phyloP scores from a whole-genome alignment of 2,329 filamentous ascomycete species.

The Verticillium longisporum region DNA sequence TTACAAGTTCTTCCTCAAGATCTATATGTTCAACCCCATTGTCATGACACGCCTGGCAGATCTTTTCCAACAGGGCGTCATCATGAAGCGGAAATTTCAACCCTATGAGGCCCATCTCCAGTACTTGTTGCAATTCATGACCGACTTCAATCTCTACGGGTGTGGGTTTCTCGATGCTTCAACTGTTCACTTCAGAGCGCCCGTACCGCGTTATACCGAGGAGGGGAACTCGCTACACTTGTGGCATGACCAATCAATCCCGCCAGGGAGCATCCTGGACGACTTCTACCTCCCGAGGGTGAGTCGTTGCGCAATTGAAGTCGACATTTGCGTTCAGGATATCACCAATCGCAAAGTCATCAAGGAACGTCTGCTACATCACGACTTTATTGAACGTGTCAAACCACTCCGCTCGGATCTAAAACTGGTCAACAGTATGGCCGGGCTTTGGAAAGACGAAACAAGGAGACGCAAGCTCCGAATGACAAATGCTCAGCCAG shows the following conservation, averaged over 20 bases:
- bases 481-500: slow-evolving; percentile 57
- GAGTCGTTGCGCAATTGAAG: slow-evolving; percentile 84
- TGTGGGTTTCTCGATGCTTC: slow-evolving; percentile 76
- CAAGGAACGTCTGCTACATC: slow-evolving; percentile 70
- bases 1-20: slow-evolving; percentile 84
- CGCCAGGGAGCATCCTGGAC: slow-evolving; percentile 50
- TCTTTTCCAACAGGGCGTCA: slow-evolving; percentile 77
- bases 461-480: slow-evolving; percentile 68
- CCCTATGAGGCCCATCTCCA: slow-evolving; percentile 93
- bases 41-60: slow-evolving; percentile 85
- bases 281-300: slow-evolving; percentile 62
- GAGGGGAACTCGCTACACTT: slow-evolving; percentile 54
- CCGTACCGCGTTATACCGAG: slow-evolving; percentile 64
- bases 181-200: slow-evolving; percentile 66
- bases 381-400: slow-evolving; percentile 73
- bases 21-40: slow-evolving; percentile 84
- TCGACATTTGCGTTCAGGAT: slow-evolving; percentile 82
- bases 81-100: slow-evolving; percentile 78
- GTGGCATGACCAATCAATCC: slow-evolving; percentile 76
- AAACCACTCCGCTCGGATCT: slow-evolving; percentile 58
- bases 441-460: slow-evolving; percentile 87
- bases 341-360: slow-evolving; percentile 79
- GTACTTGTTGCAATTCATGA: slow-evolving; percentile 94
- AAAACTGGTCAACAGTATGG: slow-evolving; percentile 91
- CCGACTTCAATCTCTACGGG: slow-evolving; percentile 94